Evolutionary conservation across 169 alveolate genomes (phyloP).

Genomic region (Plasmodium sp.): DNA sequence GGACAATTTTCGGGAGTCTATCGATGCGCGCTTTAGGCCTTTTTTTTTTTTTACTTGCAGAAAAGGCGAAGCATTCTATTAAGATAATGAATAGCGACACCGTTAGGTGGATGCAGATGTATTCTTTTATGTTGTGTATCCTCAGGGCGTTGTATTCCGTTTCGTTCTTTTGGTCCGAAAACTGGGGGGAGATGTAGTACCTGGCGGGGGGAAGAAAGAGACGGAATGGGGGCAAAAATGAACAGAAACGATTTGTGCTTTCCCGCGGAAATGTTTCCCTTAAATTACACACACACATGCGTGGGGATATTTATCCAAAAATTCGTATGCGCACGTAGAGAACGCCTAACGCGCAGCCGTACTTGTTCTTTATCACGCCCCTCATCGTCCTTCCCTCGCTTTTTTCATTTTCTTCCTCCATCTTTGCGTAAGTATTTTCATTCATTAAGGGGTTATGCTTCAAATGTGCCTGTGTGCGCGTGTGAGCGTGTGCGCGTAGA

Average conservation of each 20-base stretch:
- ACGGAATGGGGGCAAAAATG: not conserved
- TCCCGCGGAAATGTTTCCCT: not conserved
- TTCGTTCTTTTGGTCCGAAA: slow-evolving; percentile 40
- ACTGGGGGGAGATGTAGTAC: slow-evolving; percentile 43
- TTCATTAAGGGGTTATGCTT: slow-evolving; percentile 24
- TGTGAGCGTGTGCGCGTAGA: not conserved
- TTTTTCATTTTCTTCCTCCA: slow-evolving; percentile 58
- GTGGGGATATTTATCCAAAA: not conserved
- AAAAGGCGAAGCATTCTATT: slow-evolving; percentile 45
- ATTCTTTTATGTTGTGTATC: slow-evolving; percentile 48
- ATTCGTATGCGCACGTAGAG: not conserved
- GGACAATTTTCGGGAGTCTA: not conserved
- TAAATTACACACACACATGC: not conserved
- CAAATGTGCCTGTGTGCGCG: not conserved
- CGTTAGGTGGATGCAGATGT: slow-evolving; percentile 39
- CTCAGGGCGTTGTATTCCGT: slow-evolving; percentile 39
- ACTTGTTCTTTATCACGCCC: slow-evolving; percentile 46
- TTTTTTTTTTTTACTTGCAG: slow-evolving; percentile 29
- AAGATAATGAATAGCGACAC: slow-evolving; percentile 34
- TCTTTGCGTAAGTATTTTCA: slow-evolving; percentile 19
- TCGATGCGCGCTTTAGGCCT: not conserved
- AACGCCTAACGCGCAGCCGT: not conserved
- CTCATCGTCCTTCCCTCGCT: not conserved
- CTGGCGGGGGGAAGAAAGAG: not conserved
- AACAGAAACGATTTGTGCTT: not conserved